Evolutionary conservation across 2,329 filamentous ascomycete genomes (phyloP).

Genomic region (Alternaria gaisen): DNA sequence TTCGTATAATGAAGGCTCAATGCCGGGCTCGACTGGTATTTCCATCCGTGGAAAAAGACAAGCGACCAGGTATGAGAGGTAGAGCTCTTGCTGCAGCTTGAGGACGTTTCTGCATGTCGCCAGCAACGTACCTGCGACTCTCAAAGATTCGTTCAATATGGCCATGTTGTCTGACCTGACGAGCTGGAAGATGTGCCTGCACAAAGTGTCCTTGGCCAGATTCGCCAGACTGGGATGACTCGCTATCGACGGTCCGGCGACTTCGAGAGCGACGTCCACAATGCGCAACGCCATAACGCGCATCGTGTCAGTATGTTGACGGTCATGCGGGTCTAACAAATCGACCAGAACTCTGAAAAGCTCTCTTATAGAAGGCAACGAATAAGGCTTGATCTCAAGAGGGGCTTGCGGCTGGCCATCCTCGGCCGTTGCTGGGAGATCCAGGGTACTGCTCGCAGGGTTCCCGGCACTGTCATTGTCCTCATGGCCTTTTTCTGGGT

Average conservation of each 20-base stretch:
- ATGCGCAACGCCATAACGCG: constrained; percentile 97
- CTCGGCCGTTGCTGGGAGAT: constrained; percentile 52
- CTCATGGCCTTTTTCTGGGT: constrained; percentile 45
- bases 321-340: constrained; percentile 90
- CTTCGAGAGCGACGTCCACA: constrained; percentile 95
- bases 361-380: constrained; percentile 91
- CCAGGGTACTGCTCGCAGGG: constrained; percentile 55
- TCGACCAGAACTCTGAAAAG: constrained; percentile 94
- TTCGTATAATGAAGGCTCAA: constrained; percentile 89
- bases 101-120: constrained; percentile 89
- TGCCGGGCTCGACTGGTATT: constrained; percentile 88
- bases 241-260: constrained; percentile 93
- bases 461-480: constrained; percentile 51
- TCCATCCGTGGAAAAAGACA: constrained; percentile 94
- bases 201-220: constrained; percentile 91
- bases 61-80: constrained; percentile 90
- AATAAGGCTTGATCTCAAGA: constrained; percentile 81
- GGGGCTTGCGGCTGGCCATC: constrained; percentile 57
- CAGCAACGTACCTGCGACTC: constrained; percentile 88
- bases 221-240: constrained; percentile 87
- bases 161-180: constrained; percentile 96
- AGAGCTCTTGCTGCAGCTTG: constrained; percentile 96
- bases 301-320: constrained; percentile 92
- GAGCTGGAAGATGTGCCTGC: constrained; percentile 93
- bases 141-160: constrained; percentile 89